phyloP scores from a whole-genome alignment of 225 moss, liverwort and hornwort species.

The Bryoerythrophyllum caledonicum region DNA sequence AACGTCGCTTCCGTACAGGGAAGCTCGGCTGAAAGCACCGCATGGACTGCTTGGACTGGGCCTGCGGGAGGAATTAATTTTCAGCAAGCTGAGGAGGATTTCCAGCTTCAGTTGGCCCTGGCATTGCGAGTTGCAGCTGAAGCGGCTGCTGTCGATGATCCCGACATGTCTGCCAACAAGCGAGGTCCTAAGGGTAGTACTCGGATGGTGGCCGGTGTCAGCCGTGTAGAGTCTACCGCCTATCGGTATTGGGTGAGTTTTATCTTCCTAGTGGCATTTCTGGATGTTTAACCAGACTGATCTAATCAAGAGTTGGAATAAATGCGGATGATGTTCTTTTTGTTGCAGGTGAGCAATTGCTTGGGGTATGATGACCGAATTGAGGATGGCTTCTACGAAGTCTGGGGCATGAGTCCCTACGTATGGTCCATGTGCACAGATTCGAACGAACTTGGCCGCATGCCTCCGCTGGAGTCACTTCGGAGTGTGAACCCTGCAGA shows the following conservation, averaged over 20 bases:
- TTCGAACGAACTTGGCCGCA: slow-evolving; percentile 86
- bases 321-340: neutral
- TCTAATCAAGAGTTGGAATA: neutral
- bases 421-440: slow-evolving; percentile 99
- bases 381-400: slow-evolving; percentile 96
- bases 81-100: slow-evolving; percentile 94
- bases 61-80: slow-evolving; percentile 68
- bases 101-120: slow-evolving; percentile 91
- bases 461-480: slow-evolving; percentile 83
- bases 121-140: slow-evolving; percentile 90
- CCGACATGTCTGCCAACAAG: slow-evolving; percentile 61
- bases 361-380: slow-evolving; percentile 89
- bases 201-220: slow-evolving; percentile 67
- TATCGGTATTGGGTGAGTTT: slow-evolving; percentile 95
- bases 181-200: slow-evolving; percentile 67
- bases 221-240: slow-evolving; percentile 81
- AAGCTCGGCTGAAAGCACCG: slow-evolving; percentile 61
- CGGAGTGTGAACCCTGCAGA: slow-evolving; percentile 49
- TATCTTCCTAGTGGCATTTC: neutral
- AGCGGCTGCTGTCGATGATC: slow-evolving; percentile 96
- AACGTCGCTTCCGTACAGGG: slow-evolving; percentile 61
- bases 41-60: slow-evolving; percentile 44
- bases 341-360: slow-evolving; percentile 82
- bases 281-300: neutral
- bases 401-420: slow-evolving; percentile 99